Percentiles rank a stretch among this genome's conserved stretches.
Conservation (phyloP, 1,284 basidiomycete genomes). For the Cerrena zonata region DNA sequence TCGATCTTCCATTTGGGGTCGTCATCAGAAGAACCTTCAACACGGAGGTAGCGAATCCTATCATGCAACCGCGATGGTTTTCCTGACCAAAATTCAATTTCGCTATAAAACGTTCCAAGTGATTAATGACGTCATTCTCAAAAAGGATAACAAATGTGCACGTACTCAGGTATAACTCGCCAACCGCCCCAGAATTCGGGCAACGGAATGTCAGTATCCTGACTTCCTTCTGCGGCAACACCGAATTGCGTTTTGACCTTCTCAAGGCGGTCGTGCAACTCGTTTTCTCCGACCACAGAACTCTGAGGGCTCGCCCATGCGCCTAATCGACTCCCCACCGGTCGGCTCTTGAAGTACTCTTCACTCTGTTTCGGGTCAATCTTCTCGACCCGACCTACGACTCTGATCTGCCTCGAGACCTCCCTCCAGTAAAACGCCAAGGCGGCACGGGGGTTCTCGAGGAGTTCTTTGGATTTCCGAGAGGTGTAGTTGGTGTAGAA, state of each 20-base stretch:
- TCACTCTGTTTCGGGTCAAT: slow-evolving; percentile 67
- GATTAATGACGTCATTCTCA: too few relatives aligned
- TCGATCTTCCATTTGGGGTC: slow-evolving; percentile 66
- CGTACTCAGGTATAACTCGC: slow-evolving; percentile 84
- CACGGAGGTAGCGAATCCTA: slow-evolving; percentile 73
- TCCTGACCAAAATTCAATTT: slow-evolving; percentile 91
- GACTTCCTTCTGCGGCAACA: slow-evolving; percentile 34
- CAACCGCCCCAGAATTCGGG: slow-evolving; percentile 97
- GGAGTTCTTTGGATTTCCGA: slow-evolving; percentile 81
- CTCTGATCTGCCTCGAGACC: slow-evolving; percentile 75
- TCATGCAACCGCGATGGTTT: slow-evolving; percentile 87
- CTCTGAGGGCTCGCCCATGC: slow-evolving; percentile 93
- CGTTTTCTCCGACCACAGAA: slow-evolving; percentile 63
- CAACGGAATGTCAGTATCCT: slow-evolving; percentile 56
- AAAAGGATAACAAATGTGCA: too few relatives aligned
- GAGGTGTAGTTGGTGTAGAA: slow-evolving; percentile 97
- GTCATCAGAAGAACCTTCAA: slow-evolving; percentile 45
- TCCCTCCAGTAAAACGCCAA: slow-evolving; percentile 91
- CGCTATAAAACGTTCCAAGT: slow-evolving; percentile 37
- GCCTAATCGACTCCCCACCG: slow-evolving; percentile 79
- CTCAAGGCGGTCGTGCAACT: slow-evolving; percentile 61
- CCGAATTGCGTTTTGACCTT: slow-evolving; percentile 59
- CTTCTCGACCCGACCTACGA: slow-evolving; percentile 81
- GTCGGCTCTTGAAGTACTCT: slow-evolving; percentile 81
- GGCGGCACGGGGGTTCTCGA: slow-evolving; percentile 72